Evolutionary conservation across 2,329 filamentous ascomycete genomes (phyloP).

Genomic region (Verticillium alfalfae): DNA sequence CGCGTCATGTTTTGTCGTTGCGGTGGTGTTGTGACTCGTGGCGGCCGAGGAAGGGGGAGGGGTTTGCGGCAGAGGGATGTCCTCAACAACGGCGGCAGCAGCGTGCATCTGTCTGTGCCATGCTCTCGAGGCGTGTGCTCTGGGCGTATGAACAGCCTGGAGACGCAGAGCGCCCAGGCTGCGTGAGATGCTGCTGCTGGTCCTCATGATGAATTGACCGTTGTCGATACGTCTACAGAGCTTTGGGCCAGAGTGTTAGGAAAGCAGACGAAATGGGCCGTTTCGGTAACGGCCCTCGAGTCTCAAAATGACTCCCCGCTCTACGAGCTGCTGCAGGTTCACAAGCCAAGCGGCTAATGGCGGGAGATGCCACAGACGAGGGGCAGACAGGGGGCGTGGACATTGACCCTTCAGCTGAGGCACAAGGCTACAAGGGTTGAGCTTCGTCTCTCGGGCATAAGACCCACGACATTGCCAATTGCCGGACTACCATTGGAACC

Average conservation of each 20-base stretch:
- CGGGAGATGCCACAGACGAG: neutral
- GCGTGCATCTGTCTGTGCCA: neutral
- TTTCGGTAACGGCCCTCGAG: neutral
- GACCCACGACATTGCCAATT: neutral
- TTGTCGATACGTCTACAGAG: neutral
- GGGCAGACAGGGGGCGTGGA: neutral
- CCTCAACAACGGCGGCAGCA: neutral
- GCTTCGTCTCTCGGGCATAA: neutral
- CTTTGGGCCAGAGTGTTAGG: neutral
- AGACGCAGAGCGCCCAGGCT: neutral
- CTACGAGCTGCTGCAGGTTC: neutral
- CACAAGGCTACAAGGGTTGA: neutral
- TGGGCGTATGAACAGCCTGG: neutral
- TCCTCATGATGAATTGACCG: neutral
- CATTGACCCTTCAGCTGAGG: neutral
- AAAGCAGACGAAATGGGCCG: neutral
- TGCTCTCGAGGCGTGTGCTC: neutral
- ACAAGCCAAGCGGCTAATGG: neutral
- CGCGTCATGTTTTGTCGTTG: conserved; percentile 1
- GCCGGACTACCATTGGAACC: neutral
- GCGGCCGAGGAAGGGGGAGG: neutral
- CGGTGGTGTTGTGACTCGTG: neutral
- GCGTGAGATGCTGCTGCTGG: neutral
- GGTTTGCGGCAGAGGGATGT: neutral
- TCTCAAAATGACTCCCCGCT: neutral